phyloP scores from a whole-genome alignment of 2,329 filamentous ascomycete species.

The Diaporthe citri region DNA sequence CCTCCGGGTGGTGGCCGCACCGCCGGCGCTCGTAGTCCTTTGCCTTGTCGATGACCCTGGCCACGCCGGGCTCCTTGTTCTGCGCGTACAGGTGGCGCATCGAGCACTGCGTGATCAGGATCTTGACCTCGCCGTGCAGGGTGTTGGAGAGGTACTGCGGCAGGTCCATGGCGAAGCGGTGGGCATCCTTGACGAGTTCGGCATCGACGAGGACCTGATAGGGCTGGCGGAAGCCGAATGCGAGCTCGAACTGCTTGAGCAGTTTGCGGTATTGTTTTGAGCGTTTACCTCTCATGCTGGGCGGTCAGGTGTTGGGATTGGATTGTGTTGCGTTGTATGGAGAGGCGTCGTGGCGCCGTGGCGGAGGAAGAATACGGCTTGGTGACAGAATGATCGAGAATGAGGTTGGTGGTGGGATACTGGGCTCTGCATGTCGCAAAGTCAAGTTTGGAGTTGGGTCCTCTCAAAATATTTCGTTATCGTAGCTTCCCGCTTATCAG shows the following conservation, averaged over 20 bases:
- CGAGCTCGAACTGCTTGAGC: constrained; percentile 90
- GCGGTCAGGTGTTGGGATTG: constrained; percentile 17
- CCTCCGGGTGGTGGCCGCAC: constrained; percentile 81
- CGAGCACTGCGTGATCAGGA: constrained; percentile 75
- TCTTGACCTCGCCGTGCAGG: constrained; percentile 83
- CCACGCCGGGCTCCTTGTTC: constrained; percentile 65
- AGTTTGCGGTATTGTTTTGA: constrained; percentile 79
- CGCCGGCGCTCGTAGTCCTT: constrained; percentile 80
- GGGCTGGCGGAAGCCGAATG: constrained; percentile 91
- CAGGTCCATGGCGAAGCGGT: constrained; percentile 91
- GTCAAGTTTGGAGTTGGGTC: background rate
- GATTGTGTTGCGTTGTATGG: background rate
- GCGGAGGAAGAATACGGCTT: background rate
- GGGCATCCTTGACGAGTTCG: constrained; percentile 84
- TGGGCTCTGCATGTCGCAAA: constrained; percentile 6
- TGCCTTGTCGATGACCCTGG: constrained; percentile 77
- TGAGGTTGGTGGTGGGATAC: too few species aligned
- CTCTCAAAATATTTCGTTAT: constrained; percentile 38
- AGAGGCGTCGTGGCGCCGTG: background rate
- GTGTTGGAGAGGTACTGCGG: constrained; percentile 40
- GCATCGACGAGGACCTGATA: constrained; percentile 94
- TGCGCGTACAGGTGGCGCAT: constrained; percentile 80
- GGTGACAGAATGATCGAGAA: background rate
- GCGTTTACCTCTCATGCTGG: constrained; percentile 63
- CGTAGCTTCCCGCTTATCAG: constrained; percentile 27